These are phyloP conservation scores for Fusarium tricinctum DNA, from an alignment of 2,329 filamentous ascomycete species.

Conservation along the genomic window DNA sequence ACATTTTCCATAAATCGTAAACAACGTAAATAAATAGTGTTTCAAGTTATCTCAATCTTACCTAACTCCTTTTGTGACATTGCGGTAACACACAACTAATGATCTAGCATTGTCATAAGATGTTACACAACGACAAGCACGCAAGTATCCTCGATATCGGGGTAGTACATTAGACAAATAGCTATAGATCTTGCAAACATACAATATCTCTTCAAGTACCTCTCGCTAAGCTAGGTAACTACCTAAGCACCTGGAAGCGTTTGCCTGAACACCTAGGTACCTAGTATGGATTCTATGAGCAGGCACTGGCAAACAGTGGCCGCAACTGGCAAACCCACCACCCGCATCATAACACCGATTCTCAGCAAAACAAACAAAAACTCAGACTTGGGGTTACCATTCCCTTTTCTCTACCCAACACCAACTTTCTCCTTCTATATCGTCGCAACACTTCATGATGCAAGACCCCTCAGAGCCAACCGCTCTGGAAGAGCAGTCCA, in stretches of 20 bases:
- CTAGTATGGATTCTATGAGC: background rate
- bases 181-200: background rate
- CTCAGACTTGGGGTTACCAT: no score
- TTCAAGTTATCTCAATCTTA: background rate
- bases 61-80: background rate
- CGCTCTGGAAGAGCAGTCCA: background rate
- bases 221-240: no score
- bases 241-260: no score
- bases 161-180: background rate
- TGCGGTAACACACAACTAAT: background rate
- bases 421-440: background rate
- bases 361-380: background rate
- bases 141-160: background rate
- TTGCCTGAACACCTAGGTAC: no score
- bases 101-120: background rate
- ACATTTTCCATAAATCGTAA: no score
- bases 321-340: background rate
- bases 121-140: background rate
- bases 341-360: background rate
- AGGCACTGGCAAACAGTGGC: background rate
- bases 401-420: background rate
- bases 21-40: no score
- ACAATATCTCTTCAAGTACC: background rate
- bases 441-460: slow-evolving; percentile 4
- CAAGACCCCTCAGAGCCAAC: background rate